Conservation (phyloP, 176 grass and related monocot species). For the Hyparrhenia diplandra region DNA sequence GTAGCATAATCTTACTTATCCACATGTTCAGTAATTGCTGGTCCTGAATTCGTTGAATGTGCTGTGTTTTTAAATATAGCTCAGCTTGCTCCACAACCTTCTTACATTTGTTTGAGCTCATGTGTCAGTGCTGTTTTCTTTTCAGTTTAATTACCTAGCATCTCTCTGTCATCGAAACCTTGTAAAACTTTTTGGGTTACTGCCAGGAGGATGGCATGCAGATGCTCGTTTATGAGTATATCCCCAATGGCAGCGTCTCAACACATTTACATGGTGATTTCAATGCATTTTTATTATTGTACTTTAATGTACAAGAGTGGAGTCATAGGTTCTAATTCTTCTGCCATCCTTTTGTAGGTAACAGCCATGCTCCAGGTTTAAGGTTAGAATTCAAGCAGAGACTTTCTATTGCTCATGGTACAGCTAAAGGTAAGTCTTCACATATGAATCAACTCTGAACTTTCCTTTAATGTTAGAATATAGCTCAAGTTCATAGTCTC, state of each 20-base stretch:
- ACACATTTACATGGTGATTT: slow-evolving; percentile 83
- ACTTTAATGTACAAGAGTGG: background rate
- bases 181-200: slow-evolving; percentile 87
- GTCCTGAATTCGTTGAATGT: background rate
- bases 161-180: slow-evolving; percentile 76
- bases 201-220: slow-evolving; percentile 78
- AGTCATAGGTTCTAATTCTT: slow-evolving; percentile 5
- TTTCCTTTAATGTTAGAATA: background rate
- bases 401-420: slow-evolving; percentile 88
- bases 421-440: slow-evolving; percentile 72
- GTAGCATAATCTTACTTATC: slow-evolving; percentile 31
- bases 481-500: background rate
- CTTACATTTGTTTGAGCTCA: slow-evolving; percentile 1
- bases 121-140: slow-evolving; percentile 11
- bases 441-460: background rate
- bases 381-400: slow-evolving; percentile 95
- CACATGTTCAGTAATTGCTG: slow-evolving; percentile 18
- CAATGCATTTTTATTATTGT: background rate
- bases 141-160: slow-evolving; percentile 61
- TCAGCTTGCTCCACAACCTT: background rate
- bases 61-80: background rate
- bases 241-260: slow-evolving; percentile 82
- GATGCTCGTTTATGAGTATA: slow-evolving; percentile 94
- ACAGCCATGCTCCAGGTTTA: slow-evolving; percentile 30
- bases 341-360: slow-evolving; percentile 30